A percentile compares a stretch with the other conserved stretches of the same genome.
Conservation (phyloP, 345 rosid species). For the Leavenworthia alabamica region DNA sequence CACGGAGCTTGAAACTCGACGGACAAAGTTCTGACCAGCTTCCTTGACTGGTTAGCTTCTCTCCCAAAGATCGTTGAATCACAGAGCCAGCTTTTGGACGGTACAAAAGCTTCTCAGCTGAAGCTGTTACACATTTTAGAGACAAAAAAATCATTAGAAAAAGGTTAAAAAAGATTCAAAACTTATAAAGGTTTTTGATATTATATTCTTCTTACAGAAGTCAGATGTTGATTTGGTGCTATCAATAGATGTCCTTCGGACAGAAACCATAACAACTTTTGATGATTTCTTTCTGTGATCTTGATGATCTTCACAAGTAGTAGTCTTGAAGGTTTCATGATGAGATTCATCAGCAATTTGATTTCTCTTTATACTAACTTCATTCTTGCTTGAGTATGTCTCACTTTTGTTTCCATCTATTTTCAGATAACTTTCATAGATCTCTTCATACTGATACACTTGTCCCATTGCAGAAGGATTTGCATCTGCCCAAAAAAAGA, state of each 20-base stretch:
- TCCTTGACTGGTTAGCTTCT: slow-evolving; percentile 38
- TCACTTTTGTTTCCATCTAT: slow-evolving; percentile 44
- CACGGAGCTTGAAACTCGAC: slow-evolving; percentile 63
- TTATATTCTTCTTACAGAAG: slow-evolving; percentile 34
- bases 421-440: slow-evolving; percentile 52
- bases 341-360: slow-evolving; percentile 40
- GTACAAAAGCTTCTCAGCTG: slow-evolving; percentile 45
- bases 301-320: slow-evolving; percentile 33
- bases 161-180: too few species aligned
- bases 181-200: neutral
- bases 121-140: slow-evolving; percentile 30
- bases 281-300: slow-evolving; percentile 52
- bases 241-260: slow-evolving; percentile 58
- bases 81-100: slow-evolving; percentile 57
- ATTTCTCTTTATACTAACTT: slow-evolving; percentile 33
- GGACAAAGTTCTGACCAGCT: slow-evolving; percentile 64
- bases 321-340: slow-evolving; percentile 30
- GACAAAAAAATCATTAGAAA: slow-evolving; percentile 13
- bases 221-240: slow-evolving; percentile 32
- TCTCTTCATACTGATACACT: slow-evolving; percentile 52
- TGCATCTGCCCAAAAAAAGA: slow-evolving; percentile 38
- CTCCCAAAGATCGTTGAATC: slow-evolving; percentile 30
- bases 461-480: slow-evolving; percentile 41
- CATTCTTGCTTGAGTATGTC: slow-evolving; percentile 33
- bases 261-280: slow-evolving; percentile 53